Conservation (phyloP, 179 eudicot species). For the Patellifolia procumbens region DNA sequence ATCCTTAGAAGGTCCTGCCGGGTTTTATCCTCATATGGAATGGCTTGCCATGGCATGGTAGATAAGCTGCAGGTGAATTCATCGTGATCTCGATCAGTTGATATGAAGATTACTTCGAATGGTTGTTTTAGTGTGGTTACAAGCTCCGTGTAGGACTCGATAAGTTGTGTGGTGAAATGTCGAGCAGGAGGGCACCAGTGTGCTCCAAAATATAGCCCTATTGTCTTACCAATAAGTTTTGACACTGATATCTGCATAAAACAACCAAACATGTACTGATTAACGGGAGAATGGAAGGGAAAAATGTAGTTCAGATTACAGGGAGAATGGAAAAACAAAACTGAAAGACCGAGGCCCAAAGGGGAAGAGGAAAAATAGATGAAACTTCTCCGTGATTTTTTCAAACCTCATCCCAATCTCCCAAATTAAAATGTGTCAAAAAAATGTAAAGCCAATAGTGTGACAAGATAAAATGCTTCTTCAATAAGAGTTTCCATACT, state of each 20-base stretch:
- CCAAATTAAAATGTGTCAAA: background rate
- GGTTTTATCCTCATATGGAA: slow-evolving; percentile 50
- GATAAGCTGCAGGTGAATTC: slow-evolving; percentile 41
- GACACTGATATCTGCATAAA: slow-evolving; percentile 39
- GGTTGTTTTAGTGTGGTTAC: slow-evolving; percentile 27
- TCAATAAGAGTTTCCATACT: background rate
- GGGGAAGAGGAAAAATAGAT: no score
- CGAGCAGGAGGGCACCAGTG: slow-evolving; percentile 66
- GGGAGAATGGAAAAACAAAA: no score
- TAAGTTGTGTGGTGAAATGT: slow-evolving; percentile 44
- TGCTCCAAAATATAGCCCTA: slow-evolving; percentile 60
- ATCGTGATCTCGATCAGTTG: slow-evolving; percentile 47
- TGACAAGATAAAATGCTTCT: background rate
- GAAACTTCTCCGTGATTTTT: no score
- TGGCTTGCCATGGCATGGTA: slow-evolving; percentile 61
- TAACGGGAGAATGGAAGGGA: background rate
- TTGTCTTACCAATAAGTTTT: slow-evolving; percentile 48
- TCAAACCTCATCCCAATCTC: background rate
- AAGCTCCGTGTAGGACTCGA: slow-evolving; percentile 45
- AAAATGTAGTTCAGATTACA: background rate
- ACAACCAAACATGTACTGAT: background rate
- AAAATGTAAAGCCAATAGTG: background rate
- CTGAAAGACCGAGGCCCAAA: no score
- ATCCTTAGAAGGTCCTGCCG: slow-evolving; percentile 45
- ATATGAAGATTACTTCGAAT: slow-evolving; percentile 55